Evolutionary conservation across 2,329 filamentous ascomycete species (phyloP).

Genomic region (Massarina eburnea): DNA sequence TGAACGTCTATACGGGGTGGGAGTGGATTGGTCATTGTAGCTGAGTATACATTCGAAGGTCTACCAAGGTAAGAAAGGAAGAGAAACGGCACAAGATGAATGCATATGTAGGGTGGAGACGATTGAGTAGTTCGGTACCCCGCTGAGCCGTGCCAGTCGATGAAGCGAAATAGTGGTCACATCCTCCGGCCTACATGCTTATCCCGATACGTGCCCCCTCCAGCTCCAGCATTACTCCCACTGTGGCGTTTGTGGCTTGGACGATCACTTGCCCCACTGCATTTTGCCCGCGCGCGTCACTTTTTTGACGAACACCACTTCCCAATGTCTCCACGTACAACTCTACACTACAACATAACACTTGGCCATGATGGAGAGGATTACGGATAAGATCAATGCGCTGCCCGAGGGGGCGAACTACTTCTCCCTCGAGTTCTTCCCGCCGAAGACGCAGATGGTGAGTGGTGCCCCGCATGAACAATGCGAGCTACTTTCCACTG

Average conservation of each 20-base stretch:
- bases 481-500: no score
- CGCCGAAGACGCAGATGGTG: slow-evolving; percentile 90
- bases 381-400: slow-evolving; percentile 92
- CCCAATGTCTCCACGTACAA: not conserved
- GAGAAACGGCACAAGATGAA: no score
- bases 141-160: no score
- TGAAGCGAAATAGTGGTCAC: no score
- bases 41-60: no score
- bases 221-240: no score
- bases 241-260: no score
- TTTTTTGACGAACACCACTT: slow-evolving; percentile 1
- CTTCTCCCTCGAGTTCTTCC: slow-evolving; percentile 99
- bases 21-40: slow-evolving; percentile 22
- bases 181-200: no score
- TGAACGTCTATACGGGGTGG: slow-evolving; percentile 51
- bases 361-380: slow-evolving; percentile 56
- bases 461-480: slow-evolving; percentile 18
- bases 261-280: slow-evolving; percentile 21
- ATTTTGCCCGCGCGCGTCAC: slow-evolving; percentile 23
- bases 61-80: no score
- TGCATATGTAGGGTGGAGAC: no score
- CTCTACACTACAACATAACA: not conserved
- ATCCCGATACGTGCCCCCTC: no score
- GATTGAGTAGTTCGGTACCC: no score
- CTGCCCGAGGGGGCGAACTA: slow-evolving; percentile 79